phyloP scores from a whole-genome alignment of 495 filamentous ascomycete genomes.

The Cetradonia linearis region DNA sequence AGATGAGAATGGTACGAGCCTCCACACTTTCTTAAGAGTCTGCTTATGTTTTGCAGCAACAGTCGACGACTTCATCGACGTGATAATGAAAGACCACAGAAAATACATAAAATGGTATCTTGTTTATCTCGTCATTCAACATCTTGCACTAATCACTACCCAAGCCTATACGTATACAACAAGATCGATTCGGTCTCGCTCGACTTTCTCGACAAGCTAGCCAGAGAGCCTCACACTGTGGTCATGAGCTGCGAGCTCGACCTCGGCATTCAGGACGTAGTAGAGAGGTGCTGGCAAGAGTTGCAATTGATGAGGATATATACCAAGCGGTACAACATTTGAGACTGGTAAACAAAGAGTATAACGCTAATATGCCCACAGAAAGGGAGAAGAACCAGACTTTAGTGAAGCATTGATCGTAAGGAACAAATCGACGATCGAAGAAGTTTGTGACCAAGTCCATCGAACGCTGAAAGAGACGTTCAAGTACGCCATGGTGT shows the following conservation, averaged over 20 bases:
- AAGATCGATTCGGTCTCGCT: conserved; percentile 96
- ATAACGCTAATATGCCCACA: conserved; percentile 22
- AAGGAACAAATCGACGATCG: conserved; percentile 73
- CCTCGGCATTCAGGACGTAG: conserved; percentile 89
- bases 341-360: neutral
- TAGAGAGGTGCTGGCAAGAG: conserved; percentile 94
- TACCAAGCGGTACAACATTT: conserved; percentile 62
- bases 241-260: conserved; percentile 99
- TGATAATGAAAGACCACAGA: conserved; percentile 97
- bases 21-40: neutral
- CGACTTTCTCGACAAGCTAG: conserved; percentile 84
- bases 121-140: neutral
- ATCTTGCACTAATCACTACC: neutral
- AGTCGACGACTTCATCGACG: conserved; percentile 97
- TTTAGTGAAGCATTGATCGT: conserved; percentile 94
- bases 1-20: conserved; percentile 65
- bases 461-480: conserved; percentile 94
- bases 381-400: conserved; percentile 81
- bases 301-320: conserved; percentile 84
- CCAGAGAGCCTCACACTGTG: conserved; percentile 82
- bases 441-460: conserved; percentile 94
- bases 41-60: conserved; percentile 46
- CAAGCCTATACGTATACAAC: conserved; percentile 97
- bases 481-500: conserved; percentile 97
- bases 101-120: conserved; percentile 82